Conservation (phyloP, 2,329 filamentous ascomycete genomes). For the Xylaria sp. region DNA sequence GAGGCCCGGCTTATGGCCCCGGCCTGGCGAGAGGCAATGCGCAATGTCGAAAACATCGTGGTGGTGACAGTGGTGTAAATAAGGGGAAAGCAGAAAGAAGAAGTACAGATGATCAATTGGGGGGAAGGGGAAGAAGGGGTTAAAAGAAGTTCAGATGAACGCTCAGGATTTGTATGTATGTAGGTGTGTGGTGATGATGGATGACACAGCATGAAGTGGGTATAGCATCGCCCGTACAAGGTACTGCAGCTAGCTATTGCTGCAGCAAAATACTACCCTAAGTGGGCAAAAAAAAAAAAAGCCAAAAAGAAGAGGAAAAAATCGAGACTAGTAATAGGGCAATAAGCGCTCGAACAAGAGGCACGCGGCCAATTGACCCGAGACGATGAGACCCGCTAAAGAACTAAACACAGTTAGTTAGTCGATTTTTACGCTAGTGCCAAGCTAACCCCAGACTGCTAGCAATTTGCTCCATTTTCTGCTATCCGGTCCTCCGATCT, state of each 20-base stretch:
- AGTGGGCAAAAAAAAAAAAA: too few relatives aligned
- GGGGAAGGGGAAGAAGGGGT: not conserved
- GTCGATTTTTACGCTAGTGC: not conserved
- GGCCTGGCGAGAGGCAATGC: conserved; percentile 63
- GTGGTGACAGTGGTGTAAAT: not conserved
- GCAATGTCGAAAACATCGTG: conserved; percentile 68
- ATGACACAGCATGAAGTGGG: not conserved
- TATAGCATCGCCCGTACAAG: too few relatives aligned
- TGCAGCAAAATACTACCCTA: too few relatives aligned
- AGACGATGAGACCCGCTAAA: too few relatives aligned
- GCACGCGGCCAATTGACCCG: too few relatives aligned
- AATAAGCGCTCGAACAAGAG: too few relatives aligned
- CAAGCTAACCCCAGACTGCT: conserved; percentile 9
- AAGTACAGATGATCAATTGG: not conserved
- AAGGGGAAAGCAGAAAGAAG: not conserved
- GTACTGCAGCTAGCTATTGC: too few relatives aligned
- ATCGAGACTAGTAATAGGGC: too few relatives aligned
- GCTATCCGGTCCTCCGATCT: conserved; percentile 4
- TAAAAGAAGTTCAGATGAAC: not conserved
- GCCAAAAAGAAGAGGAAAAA: too few relatives aligned
- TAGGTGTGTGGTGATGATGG: not conserved
- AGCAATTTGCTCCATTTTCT: not conserved
- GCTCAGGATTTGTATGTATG: not conserved
- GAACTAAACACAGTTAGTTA: too few relatives aligned
- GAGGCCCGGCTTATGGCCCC: conserved; percentile 53